These are phyloP conservation scores for Leccinellum luteum DNA, from an alignment of 768 basidiomycete genomes.

Conservation along the genomic window DNA sequence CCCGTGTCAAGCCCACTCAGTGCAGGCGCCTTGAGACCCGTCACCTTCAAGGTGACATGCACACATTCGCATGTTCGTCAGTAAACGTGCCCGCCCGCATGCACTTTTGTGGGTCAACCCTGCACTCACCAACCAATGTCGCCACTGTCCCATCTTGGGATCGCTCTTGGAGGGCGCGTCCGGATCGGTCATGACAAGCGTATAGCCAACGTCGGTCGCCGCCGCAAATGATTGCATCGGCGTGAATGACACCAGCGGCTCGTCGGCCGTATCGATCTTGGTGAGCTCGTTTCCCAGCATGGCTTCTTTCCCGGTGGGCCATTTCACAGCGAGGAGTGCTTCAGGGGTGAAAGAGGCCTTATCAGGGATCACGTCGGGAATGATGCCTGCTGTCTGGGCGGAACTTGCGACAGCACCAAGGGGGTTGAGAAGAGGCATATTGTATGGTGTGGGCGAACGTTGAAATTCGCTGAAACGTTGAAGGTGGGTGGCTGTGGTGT, in stretches of 20 bases:
- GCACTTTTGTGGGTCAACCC: background rate
- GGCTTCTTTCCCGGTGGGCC: conserved; percentile 32
- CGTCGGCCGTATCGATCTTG: conserved; percentile 41
- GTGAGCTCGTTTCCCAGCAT: conserved; percentile 38
- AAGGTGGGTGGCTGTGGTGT: background rate
- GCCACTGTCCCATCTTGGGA: conserved; percentile 49
- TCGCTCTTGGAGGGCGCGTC: conserved; percentile 53
- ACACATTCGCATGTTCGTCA: background rate
- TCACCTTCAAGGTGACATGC: conserved; percentile 24
- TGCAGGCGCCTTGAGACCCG: conserved; percentile 38
- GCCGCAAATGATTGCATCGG: conserved; percentile 38
- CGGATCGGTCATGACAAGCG: conserved; percentile 57
- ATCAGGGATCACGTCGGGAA: conserved; percentile 31
- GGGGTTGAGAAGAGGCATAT: conserved; percentile 27
- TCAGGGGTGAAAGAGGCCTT: conserved; percentile 25
- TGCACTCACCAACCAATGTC: conserved; percentile 53
- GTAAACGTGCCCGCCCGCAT: background rate
- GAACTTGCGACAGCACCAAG: conserved; percentile 19
- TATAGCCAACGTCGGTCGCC: conserved; percentile 40
- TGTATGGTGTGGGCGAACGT: background rate
- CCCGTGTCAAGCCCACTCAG: conserved; percentile 30
- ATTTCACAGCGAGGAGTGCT: conserved; percentile 28
- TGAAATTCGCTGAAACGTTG: background rate
- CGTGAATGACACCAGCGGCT: conserved; percentile 48
- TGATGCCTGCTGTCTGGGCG: conserved; percentile 20